Evolutionary conservation across 164 flowering plant species (phyloP).

Genomic region (Hamamelis virginiana): DNA sequence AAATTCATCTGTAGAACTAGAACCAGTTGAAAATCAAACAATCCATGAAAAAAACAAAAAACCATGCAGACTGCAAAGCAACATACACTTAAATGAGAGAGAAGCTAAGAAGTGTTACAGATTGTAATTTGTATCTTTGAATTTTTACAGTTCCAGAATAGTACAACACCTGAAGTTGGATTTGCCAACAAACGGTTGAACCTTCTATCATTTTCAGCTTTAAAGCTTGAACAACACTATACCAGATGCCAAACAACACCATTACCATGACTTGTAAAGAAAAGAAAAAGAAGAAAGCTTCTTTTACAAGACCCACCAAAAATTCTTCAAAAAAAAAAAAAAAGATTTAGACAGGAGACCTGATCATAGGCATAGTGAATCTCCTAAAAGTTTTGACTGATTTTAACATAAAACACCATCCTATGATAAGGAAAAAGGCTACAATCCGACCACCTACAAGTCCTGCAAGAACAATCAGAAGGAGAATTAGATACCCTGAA

Average conservation of each 20-base stretch:
- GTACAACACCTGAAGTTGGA: constrained; percentile 12
- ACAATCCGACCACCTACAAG: constrained; percentile 48
- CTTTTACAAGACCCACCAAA: neutral
- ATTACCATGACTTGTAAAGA: too few relatives aligned
- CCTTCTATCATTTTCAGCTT: neutral
- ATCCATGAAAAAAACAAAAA: too few relatives aligned
- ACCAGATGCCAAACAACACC: constrained; percentile 5
- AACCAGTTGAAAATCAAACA: too few relatives aligned
- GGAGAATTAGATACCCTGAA: constrained; percentile 27
- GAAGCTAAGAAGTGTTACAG: too few relatives aligned
- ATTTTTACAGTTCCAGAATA: constrained; percentile 14
- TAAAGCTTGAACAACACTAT: neutral
- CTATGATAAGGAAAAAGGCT: constrained; percentile 35
- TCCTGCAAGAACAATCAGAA: constrained; percentile 44
- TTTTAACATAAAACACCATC: constrained; percentile 34
- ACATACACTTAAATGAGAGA: neutral
- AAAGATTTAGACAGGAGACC: too few relatives aligned
- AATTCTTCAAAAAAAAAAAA: too few relatives aligned
- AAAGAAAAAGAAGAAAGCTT: constrained; percentile 4
- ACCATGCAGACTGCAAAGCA: neutral
- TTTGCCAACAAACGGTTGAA: constrained; percentile 28
- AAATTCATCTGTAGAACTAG: too few relatives aligned
- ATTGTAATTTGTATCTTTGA: neutral
- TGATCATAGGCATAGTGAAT: neutral
- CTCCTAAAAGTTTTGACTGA: constrained; percentile 6